Base-by-base conservation (phyloP, 129 eudicot genomes). In the Cynara cardunculus region DNA sequence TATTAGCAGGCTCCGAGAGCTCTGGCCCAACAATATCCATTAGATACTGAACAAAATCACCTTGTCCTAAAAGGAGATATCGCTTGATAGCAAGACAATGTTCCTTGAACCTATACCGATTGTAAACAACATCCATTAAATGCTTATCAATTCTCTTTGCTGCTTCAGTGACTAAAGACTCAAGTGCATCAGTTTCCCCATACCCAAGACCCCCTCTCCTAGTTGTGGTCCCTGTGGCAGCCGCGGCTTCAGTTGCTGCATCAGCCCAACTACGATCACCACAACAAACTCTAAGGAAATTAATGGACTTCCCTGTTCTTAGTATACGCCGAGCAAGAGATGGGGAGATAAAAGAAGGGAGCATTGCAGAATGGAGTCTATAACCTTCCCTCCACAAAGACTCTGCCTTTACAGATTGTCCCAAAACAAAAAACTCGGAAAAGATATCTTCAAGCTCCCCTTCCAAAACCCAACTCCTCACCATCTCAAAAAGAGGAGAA, bases 401-500 rank as follows among this genome's bases (percentile, higher is more conserved):
- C 79, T 96, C 99, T 0, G 93, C 99, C 80, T 96, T 96, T 12
- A 91, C 99, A 5, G 99, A 94, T 76, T 96, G 97, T 19, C 98
- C 93, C 76, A 89, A 83, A 73, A 96, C 92, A 73, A 96, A 96
- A 80, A 96, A 96, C 78, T 96, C 99, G 1, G 93, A 86, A 85
- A 90, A 96, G 24, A 92, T 87, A 85, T 92, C 99, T 86, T 92
- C 99, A 69, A 96, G 98, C 86, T 96, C 99, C 69, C 99, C 99
- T 87, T 96, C 99, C 68, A 96, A 83, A 28, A 96, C 99, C 99
- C 99, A 96, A 80, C 98, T 96, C 84, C 99, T 88, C 78, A 96
- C 99, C 99, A 96, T 96, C 75, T 96, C 99, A 84, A 96, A 96
- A 75, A 96, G 95, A 24, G 99, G 99, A 16, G 98, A 96, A 67